Conservation (phyloP, 169 alveolate genomes). For the Babesia ovis region DNA sequence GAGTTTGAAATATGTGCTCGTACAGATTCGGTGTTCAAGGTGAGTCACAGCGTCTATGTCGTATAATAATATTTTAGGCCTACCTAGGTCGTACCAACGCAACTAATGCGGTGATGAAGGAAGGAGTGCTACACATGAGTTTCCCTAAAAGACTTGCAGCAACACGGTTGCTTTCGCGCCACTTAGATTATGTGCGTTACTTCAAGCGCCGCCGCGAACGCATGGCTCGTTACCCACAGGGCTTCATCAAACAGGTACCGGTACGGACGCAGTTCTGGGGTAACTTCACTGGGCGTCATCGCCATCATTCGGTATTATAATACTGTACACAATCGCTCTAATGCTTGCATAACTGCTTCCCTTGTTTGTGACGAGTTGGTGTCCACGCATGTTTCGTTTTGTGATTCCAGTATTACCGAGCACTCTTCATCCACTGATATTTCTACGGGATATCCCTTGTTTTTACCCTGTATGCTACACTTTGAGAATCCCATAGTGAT, state of each 20-base stretch:
- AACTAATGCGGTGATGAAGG: background rate
- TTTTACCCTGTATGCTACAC: background rate
- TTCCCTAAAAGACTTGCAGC: constrained; percentile 5
- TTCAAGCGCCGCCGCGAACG: constrained; percentile 55
- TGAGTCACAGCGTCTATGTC: background rate
- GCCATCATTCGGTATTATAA: constrained; percentile 42
- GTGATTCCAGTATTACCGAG: constrained; percentile 13
- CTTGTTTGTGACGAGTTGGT: constrained; percentile 10
- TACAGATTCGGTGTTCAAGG: constrained; percentile 30
- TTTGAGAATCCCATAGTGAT: background rate
- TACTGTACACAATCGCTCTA: constrained; percentile 17
- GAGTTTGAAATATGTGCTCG: background rate
- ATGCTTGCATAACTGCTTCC: background rate
- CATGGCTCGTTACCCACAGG: constrained; percentile 60
- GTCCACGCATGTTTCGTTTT: constrained; percentile 28
- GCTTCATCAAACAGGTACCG: constrained; percentile 54
- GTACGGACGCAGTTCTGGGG: constrained; percentile 47
- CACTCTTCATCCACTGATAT: constrained; percentile 9
- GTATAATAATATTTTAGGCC: background rate
- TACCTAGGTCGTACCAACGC: constrained; percentile 3
- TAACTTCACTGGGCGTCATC: constrained; percentile 42
- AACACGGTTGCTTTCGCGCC: constrained; percentile 5
- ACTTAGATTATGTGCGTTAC: constrained; percentile 42
- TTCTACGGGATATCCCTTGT: constrained; percentile 4
- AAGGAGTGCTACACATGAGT: background rate